Conservation (phyloP, 305 asterid genomes). For the Fraxinus angustifolia region DNA sequence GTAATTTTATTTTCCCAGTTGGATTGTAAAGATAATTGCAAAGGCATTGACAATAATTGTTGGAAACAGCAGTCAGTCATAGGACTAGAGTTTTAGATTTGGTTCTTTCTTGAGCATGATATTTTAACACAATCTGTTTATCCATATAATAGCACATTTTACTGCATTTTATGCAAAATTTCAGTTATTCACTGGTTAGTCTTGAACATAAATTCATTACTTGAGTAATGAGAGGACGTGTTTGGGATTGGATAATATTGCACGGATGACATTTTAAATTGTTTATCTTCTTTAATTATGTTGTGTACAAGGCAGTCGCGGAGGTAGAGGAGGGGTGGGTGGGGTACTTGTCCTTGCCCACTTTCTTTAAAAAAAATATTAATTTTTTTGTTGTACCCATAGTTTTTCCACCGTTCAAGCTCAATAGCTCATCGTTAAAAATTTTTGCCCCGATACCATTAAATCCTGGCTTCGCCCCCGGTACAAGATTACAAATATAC, state of each 20-base stretch:
- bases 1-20: not conserved
- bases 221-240: not conserved
- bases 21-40: not conserved
- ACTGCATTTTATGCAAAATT: not conserved
- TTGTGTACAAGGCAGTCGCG: not conserved
- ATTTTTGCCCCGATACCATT: no score
- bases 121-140: not conserved
- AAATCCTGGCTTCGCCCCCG: no score
- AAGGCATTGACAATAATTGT: not conserved
- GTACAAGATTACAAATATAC: not conserved
- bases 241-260: not conserved
- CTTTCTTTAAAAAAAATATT: no score
- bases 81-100: not conserved
- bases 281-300: not conserved
- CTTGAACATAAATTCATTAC: not conserved
- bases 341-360: no score
- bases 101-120: not conserved
- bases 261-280: not conserved
- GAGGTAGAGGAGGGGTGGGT: no score
- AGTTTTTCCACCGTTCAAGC: no score
- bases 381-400: no score
- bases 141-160: not conserved
- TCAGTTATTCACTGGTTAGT: not conserved
- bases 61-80: not conserved
- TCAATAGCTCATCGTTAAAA: no score